These are phyloP conservation scores for Lolium perenne DNA, from an alignment of 176 grass and related monocot genomes.

Conservation along the genomic window DNA sequence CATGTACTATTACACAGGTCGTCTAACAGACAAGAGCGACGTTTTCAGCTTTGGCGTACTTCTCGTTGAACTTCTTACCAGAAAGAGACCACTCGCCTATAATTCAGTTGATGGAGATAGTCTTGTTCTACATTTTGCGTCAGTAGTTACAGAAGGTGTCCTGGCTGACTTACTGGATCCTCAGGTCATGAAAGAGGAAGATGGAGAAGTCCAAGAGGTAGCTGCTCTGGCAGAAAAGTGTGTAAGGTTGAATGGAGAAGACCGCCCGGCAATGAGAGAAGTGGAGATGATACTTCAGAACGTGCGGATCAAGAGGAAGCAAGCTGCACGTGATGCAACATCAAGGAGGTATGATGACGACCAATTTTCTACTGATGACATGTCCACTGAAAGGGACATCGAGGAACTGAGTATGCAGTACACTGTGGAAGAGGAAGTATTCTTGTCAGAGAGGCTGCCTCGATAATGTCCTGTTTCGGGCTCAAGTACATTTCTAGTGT, in stretches of 20 bases:
- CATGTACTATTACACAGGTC: constrained; percentile 49
- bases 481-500: no score
- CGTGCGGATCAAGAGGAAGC: constrained; percentile 16
- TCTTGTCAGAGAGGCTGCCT: constrained; percentile 26
- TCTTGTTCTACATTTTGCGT: constrained; percentile 21
- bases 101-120: neutral
- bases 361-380: neutral
- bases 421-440: constrained; percentile 43
- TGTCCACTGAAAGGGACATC: neutral
- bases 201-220: constrained; percentile 8
- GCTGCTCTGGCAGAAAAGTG: constrained; percentile 32
- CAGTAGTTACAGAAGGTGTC: neutral
- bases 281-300: constrained; percentile 38
- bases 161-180: constrained; percentile 29
- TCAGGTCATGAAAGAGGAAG: constrained; percentile 22
- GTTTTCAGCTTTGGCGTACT: constrained; percentile 64
- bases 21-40: constrained; percentile 62
- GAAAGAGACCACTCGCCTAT: constrained; percentile 35
- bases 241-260: constrained; percentile 34
- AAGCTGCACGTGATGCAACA: neutral
- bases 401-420: constrained; percentile 13
- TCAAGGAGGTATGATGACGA: neutral
- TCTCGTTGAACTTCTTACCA: constrained; percentile 60
- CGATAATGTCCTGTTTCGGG: constrained; percentile 13
- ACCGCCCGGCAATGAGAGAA: constrained; percentile 22